Conservation (phyloP, 163 green algal genomes). For the Chlamydomonas reinhardtii region DNA sequence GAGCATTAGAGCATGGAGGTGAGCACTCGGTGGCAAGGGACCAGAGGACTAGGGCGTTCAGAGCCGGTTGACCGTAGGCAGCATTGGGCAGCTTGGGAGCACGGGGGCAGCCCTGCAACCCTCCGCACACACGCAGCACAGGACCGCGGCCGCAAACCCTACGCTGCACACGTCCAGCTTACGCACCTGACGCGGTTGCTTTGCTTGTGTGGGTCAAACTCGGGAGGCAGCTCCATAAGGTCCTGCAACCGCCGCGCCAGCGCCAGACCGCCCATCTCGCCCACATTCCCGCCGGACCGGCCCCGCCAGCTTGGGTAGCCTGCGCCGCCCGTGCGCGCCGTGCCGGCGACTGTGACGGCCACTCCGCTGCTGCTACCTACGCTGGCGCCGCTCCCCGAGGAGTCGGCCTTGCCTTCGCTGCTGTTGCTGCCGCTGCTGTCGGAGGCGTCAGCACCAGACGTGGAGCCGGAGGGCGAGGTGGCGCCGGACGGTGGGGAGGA, state of each 20-base stretch:
- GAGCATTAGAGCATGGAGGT: background rate
- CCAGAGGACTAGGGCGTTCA: too few species aligned
- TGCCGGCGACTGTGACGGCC: background rate
- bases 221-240: conserved; percentile 40
- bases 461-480: too few species aligned
- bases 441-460: background rate
- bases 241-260: conserved; percentile 45
- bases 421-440: too few species aligned
- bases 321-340: background rate
- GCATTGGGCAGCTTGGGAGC: background rate
- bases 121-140: background rate
- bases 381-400: background rate
- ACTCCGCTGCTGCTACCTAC: too few species aligned
- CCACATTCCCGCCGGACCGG: background rate
- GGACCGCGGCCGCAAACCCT: background rate
- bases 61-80: too few species aligned
- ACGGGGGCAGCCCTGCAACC: background rate
- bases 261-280: background rate
- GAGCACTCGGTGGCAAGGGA: too few species aligned
- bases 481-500: too few species aligned
- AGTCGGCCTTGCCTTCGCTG: background rate
- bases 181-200: conserved; percentile 18
- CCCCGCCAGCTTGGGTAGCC: background rate
- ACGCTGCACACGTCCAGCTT: too few species aligned
- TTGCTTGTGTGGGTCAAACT: conserved; percentile 40